phyloP scores from a whole-genome alignment of 2,329 filamentous ascomycete species.

The Colletotrichum noveboracense region DNA sequence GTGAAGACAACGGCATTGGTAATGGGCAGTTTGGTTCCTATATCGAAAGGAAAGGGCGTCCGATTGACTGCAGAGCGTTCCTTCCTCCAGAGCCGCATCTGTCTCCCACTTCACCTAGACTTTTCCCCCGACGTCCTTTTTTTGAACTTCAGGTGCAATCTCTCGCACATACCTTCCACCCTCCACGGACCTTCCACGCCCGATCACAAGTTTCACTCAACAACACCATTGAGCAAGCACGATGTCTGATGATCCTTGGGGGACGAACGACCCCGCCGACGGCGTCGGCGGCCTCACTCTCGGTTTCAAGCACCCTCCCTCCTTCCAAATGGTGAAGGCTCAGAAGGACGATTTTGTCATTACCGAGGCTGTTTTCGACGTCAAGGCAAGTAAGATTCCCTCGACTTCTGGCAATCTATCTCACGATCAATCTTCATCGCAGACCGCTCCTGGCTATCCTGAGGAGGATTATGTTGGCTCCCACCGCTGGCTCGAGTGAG shows the following conservation, averaged over 20 bases:
- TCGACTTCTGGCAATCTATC: not conserved
- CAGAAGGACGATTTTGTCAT: not conserved
- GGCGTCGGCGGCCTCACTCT: not conserved
- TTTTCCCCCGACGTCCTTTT: not conserved
- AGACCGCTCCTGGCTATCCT: not conserved
- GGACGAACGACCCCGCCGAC: not conserved
- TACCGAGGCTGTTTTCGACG: not conserved
- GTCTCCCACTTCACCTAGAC: not conserved
- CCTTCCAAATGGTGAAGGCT: not conserved
- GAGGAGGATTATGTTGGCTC: not conserved
- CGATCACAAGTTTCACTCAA: not conserved
- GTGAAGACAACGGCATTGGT: not conserved
- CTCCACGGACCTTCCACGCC: not conserved
- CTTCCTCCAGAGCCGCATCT: not conserved
- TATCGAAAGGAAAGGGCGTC: too few species aligned
- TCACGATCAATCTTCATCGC: not conserved
- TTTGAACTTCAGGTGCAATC: not conserved
- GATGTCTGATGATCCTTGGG: not conserved
- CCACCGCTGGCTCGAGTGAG: constrained; percentile 6
- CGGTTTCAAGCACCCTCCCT: not conserved
- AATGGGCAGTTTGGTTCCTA: too few species aligned
- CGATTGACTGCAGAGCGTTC: not conserved
- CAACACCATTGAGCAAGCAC: not conserved
- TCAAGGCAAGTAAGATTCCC: not conserved
- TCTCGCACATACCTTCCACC: not conserved